Evolutionary conservation across 805 yeast species (phyloP).

Genomic region (Cyberlindnera euphorbiae): DNA sequence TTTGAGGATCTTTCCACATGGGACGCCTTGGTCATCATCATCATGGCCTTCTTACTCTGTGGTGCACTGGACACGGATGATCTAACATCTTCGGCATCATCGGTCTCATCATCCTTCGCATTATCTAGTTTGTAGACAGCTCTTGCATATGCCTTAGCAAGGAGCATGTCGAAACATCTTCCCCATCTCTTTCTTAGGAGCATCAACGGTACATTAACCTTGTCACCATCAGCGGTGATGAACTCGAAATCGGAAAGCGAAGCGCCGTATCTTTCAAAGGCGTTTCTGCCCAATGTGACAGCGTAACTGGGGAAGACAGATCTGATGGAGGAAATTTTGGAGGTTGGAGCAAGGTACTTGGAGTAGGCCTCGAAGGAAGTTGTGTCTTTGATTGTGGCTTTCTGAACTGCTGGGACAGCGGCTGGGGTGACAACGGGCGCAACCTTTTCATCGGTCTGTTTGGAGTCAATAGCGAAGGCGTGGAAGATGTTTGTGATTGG

Average conservation of each 20-base stretch:
- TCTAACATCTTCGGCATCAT: constrained; percentile 4
- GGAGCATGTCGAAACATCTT: constrained; percentile 53
- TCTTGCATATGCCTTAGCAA: constrained; percentile 60
- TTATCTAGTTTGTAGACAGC: constrained; percentile 36
- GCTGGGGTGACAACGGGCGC: too few relatives aligned
- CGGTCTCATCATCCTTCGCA: constrained; percentile 12
- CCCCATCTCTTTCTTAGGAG: constrained; percentile 77
- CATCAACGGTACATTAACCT: constrained; percentile 56
- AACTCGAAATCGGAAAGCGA: constrained; percentile 68
- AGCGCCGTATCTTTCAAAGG: constrained; percentile 61
- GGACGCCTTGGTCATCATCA: constrained; percentile 16
- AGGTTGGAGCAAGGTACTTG: constrained; percentile 68
- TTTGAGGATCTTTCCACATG: constrained; percentile 9
- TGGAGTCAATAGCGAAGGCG: constrained; percentile 3
- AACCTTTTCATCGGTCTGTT: constrained; percentile 18
- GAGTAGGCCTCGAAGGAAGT: constrained; percentile 60
- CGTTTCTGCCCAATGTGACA: constrained; percentile 70
- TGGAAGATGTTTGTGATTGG: constrained; percentile 47
- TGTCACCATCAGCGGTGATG: constrained; percentile 63
- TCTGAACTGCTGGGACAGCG: constrained; percentile 2
- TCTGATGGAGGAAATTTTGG: constrained; percentile 58
- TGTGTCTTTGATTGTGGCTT: constrained; percentile 14
- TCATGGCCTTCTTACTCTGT: constrained; percentile 25
- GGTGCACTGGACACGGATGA: constrained; percentile 17
- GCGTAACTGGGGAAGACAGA: constrained; percentile 76